A percentile compares a stretch with the other conserved stretches of the same genome.
These are phyloP conservation scores for Prunus kanzakura DNA, from an alignment of 306 rosid species.

Conservation along the genomic window DNA sequence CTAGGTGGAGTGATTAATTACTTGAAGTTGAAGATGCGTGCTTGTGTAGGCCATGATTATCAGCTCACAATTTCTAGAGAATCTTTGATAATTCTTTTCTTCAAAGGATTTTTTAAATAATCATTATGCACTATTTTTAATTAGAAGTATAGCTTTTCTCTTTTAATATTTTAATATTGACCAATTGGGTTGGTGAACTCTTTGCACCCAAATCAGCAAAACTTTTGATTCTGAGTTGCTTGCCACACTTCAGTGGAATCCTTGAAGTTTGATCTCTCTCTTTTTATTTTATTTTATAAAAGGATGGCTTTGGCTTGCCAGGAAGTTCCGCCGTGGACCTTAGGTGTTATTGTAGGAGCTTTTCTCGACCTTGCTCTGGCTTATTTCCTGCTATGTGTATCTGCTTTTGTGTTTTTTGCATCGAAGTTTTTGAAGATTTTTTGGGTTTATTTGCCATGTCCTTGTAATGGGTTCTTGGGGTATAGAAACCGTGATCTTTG, in stretches of 20 bases:
- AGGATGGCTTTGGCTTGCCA: constrained; percentile 53
- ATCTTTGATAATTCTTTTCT: neutral
- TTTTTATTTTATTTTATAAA: neutral
- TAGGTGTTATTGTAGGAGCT: constrained; percentile 58
- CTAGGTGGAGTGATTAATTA: neutral
- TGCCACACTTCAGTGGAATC: constrained; percentile 5
- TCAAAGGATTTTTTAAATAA: neutral
- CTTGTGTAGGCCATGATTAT: neutral
- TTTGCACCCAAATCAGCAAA: neutral
- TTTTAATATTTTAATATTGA: neutral
- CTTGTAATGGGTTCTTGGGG: constrained; percentile 75
- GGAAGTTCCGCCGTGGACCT: constrained; percentile 60
- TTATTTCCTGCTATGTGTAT: constrained; percentile 62
- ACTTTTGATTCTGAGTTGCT: constrained; percentile 17
- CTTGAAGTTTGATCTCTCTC: constrained; percentile 27
- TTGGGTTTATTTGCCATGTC: constrained; percentile 66
- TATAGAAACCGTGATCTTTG: constrained; percentile 48
- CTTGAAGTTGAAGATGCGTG: neutral
- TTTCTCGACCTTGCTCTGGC: constrained; percentile 64
- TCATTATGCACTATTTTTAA: neutral
- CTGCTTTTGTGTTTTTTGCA: constrained; percentile 52
- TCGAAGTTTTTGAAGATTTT: constrained; percentile 40
- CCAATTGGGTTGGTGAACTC: constrained; percentile 1
- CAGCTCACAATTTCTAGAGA: neutral
- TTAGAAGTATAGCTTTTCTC: neutral